Base-by-base conservation (phyloP, 2,329 filamentous ascomycete genomes). In the Colletotrichum acutatum region DNA sequence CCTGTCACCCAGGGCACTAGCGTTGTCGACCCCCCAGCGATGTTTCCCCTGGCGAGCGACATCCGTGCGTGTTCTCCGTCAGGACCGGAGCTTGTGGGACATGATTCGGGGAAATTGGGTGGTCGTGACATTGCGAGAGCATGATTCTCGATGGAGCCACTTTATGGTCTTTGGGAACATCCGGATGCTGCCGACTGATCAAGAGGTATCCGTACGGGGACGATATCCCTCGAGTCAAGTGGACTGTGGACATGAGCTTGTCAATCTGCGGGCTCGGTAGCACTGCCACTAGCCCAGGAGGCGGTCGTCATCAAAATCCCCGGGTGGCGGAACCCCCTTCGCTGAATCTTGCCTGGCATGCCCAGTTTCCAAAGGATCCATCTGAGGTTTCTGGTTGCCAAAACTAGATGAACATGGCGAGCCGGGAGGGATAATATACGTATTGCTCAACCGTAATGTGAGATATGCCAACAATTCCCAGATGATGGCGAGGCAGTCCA, bases 21-120 rank as follows among this genome's bases (percentile, higher is more conserved):
- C 32, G 42, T 42, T 12, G 53, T 59, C n/a, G 49, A 49, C 42
- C 34, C 52, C 32, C 52, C n/a, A 28, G 37, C 24, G 42, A 19
- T 32, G 37, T 62, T 24, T 58, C 22, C 53, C 53, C 53, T 14
- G 19, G 37, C 54, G 54, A 65, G 66, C 60, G 60, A 28, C 66
- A 72, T 72, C 70, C 60, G 70, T 72, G 70, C 70, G 60, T 72
- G 46, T 37, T 61, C 32, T 61, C 54, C 46, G 61, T 14, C 42
- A 57, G 58, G 56, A 7, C 64, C 70, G 66, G 59, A 70, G 56
- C 60, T 56, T 70, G 70, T 72, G 70, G 66, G 56, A 72, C 66
- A 72, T 72, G 70, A 72, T 70, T 72, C 70, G 70, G 70, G 70
- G 70, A 72, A 70, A 72, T 72, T 72, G 60, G 60, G 65, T 61